phyloP scores from a whole-genome alignment of 1,284 basidiomycete species.

The Apiotrichum brassicae region DNA sequence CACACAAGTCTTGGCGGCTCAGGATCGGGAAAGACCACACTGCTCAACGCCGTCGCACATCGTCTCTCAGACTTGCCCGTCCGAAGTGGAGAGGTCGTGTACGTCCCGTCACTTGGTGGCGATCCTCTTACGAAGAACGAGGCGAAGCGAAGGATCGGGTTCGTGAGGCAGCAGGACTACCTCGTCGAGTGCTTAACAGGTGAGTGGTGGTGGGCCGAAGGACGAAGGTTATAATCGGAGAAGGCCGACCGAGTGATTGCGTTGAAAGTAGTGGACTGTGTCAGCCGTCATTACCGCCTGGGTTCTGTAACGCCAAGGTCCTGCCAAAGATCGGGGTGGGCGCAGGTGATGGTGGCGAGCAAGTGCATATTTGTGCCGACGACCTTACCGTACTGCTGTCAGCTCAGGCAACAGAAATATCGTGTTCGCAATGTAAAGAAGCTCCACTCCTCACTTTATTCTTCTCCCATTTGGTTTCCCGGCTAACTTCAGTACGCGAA shows the following conservation, averaged over 20 bases:
- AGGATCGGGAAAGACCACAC: conserved; percentile 47
- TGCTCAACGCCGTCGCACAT: conserved; percentile 46
- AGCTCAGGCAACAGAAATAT: no score
- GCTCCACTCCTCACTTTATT: no score
- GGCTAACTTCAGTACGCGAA: conserved; percentile 48
- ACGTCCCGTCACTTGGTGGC: conserved; percentile 5
- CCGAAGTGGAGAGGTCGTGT: conserved; percentile 33
- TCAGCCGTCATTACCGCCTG: no score
- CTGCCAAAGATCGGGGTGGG: no score
- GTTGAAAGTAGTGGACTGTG: no score
- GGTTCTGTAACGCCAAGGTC: no score
- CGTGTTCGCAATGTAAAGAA: no score
- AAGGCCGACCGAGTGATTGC: no score
- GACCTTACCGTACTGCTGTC: not conserved
- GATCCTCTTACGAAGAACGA: conserved; percentile 20
- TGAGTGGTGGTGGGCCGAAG: no score
- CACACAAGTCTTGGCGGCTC: conserved; percentile 39
- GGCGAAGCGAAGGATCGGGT: conserved; percentile 43
- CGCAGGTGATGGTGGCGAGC: no score
- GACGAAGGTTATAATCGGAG: no score
- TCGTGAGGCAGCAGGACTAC: conserved; percentile 45
- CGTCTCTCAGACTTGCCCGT: conserved; percentile 41
- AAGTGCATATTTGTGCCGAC: not conserved
- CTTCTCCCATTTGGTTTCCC: no score
- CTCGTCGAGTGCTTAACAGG: conserved; percentile 47